Evolutionary conservation across 306 rosid species (phyloP).

Genomic region (Trifolium dubium): DNA sequence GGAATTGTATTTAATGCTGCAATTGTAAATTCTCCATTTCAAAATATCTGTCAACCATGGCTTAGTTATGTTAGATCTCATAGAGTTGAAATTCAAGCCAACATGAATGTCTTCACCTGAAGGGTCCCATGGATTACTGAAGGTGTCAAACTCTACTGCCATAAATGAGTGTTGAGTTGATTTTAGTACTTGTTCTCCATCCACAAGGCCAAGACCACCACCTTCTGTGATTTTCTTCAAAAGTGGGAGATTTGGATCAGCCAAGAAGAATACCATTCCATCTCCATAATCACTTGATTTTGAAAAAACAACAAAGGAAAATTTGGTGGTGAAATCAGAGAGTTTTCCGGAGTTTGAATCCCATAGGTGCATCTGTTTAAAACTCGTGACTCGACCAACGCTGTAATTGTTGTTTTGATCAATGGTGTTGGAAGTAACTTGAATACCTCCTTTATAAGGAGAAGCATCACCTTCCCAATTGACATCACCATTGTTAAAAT

Average conservation of each 20-base stretch:
- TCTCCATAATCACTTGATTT: conserved; percentile 3
- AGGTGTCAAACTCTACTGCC: conserved; percentile 59
- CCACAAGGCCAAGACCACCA: conserved; percentile 53
- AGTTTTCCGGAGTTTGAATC: conserved; percentile 37
- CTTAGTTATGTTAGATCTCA: conserved; percentile 33
- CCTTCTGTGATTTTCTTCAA: conserved; percentile 9
- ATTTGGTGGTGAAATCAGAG: conserved; percentile 51
- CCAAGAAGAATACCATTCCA: conserved; percentile 60
- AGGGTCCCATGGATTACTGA: conserved; percentile 40
- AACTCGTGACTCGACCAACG: conserved; percentile 48
- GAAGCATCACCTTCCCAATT: conserved; percentile 38
- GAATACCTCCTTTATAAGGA: conserved; percentile 27
- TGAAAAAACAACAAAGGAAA: conserved; percentile 53
- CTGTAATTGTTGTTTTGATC: conserved; percentile 22
- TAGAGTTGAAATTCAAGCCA: conserved; percentile 54
- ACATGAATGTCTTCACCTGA: conserved; percentile 31
- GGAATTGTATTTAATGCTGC: conserved; percentile 46
- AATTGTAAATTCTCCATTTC: conserved; percentile 33
- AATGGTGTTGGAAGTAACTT: conserved; percentile 34
- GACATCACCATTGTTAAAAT: conserved; percentile 32
- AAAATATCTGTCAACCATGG: conserved; percentile 29
- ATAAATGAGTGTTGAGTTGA: conserved; percentile 41
- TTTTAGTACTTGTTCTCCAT: neutral
- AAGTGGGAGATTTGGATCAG: conserved; percentile 43
- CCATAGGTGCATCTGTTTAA: conserved; percentile 50